These are phyloP conservation scores for Fusarium sp. DNA, from an alignment of 2,329 filamentous ascomycete genomes.

Conservation along the genomic window DNA sequence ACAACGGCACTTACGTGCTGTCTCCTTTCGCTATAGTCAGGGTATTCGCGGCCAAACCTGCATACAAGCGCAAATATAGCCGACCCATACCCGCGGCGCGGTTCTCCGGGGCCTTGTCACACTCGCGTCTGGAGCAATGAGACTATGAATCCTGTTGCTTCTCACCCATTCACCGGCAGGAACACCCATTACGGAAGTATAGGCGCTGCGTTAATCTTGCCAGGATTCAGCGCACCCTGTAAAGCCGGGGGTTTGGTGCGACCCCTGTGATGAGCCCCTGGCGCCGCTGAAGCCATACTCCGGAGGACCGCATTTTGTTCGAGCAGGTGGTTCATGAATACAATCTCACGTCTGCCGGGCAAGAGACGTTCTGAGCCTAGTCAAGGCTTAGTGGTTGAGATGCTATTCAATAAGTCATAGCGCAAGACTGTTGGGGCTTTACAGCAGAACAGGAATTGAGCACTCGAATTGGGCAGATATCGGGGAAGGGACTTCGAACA, in stretches of 20 bases:
- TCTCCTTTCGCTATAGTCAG: conserved; percentile 23
- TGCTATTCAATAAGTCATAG: conserved; percentile 4
- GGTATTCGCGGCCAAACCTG: conserved; percentile 25
- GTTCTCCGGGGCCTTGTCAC: conserved; percentile 22
- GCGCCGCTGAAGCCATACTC: conserved; percentile 30
- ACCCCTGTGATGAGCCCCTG: conserved; percentile 30
- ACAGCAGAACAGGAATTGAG: neutral
- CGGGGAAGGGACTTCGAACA: neutral
- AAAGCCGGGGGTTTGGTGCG: conserved; percentile 28
- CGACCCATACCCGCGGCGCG: conserved; percentile 27
- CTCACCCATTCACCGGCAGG: conserved; percentile 12
- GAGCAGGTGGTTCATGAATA: conserved; percentile 19
- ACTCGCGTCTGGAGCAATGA: conserved; percentile 16
- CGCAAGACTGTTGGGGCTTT: neutral
- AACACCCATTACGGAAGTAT: conserved; percentile 33
- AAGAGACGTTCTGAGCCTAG: neutral
- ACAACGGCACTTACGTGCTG: neutral
- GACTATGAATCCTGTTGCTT: neutral
- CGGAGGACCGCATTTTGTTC: conserved; percentile 31
- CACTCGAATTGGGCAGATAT: neutral
- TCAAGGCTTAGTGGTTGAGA: neutral
- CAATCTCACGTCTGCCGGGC: conserved; percentile 3
- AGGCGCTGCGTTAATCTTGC: conserved; percentile 34
- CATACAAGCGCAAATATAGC: conserved; percentile 27
- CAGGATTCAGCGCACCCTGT: conserved; percentile 21